These are phyloP conservation scores for Pleurotus eryngii DNA, from an alignment of 768 basidiomycete species.

Conservation along the genomic window DNA sequence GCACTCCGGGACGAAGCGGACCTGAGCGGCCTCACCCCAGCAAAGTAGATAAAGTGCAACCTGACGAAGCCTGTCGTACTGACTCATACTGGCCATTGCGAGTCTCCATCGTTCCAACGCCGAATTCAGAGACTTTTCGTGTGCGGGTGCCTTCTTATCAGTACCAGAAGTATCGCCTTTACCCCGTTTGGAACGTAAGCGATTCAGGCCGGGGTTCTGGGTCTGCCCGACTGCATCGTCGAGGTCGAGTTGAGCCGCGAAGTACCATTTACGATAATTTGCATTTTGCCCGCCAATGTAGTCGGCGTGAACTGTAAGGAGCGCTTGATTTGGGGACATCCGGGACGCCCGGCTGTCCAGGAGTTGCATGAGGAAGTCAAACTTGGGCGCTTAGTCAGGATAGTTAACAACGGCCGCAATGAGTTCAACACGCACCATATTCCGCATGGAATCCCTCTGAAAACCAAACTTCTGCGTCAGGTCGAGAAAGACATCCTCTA, in stretches of 20 bases:
- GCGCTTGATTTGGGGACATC: slow-evolving; percentile 94
- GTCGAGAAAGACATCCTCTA: slow-evolving; percentile 97
- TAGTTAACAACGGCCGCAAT: slow-evolving; percentile 4
- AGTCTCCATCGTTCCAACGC: slow-evolving; percentile 93
- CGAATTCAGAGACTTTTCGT: slow-evolving; percentile 66
- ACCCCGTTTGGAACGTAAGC: slow-evolving; percentile 68
- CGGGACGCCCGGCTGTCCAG: slow-evolving; percentile 95
- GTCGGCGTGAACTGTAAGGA: slow-evolving; percentile 94
- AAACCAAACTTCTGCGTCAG: slow-evolving; percentile 99
- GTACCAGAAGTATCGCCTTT: background rate
- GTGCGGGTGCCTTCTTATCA: slow-evolving; percentile 46
- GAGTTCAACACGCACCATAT: slow-evolving; percentile 60
- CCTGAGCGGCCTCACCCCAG: slow-evolving; percentile 98
- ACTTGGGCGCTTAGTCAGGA: slow-evolving; percentile 42
- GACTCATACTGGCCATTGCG: slow-evolving; percentile 98
- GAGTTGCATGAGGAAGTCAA: slow-evolving; percentile 97
- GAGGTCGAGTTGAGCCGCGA: slow-evolving; percentile 96
- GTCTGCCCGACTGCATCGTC: slow-evolving; percentile 93
- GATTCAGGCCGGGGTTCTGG: slow-evolving; percentile 87
- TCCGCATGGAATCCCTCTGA: slow-evolving; percentile 91
- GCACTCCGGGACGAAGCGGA: slow-evolving; percentile 94
- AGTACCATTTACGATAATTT: slow-evolving; percentile 99
- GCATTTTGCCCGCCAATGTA: slow-evolving; percentile 98
- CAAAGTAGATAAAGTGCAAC: slow-evolving; percentile 93
- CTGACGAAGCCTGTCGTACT: slow-evolving; percentile 95